These are phyloP conservation scores for Novymonas esmeraldas DNA, from an alignment of 208 protist genomes.

Conservation along the genomic window DNA sequence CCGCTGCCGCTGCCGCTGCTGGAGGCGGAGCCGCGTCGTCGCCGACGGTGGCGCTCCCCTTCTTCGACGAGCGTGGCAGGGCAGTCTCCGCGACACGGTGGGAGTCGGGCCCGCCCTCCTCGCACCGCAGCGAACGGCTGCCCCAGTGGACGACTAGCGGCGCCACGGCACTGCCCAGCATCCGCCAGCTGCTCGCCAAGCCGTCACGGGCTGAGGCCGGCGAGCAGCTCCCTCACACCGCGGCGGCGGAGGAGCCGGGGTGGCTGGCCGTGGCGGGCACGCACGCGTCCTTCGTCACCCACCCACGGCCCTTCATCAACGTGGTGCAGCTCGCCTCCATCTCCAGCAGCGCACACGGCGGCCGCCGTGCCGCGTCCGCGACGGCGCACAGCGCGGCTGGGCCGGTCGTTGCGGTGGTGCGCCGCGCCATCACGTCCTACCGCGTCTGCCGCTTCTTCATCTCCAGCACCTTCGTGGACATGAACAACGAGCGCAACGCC, in stretches of 20 bases:
- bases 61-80: slow-evolving; percentile 25
- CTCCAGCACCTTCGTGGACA: slow-evolving; percentile 96
- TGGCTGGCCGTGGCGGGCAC: slow-evolving; percentile 25
- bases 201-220: slow-evolving; percentile 8
- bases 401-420: slow-evolving; percentile 10
- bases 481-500: slow-evolving; percentile 96
- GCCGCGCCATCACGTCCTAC: slow-evolving; percentile 37
- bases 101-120: slow-evolving; percentile 6
- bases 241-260: slow-evolving; percentile 23
- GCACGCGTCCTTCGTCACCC: slow-evolving; percentile 17
- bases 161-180: slow-evolving; percentile 23
- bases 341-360: background rate
- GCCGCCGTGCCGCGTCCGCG: background rate
- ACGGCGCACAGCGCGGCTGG: too few species aligned
- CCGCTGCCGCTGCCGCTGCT: background rate
- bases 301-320: slow-evolving; percentile 29
- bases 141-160: slow-evolving; percentile 24
- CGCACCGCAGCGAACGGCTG: slow-evolving; percentile 21
- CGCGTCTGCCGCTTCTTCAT: slow-evolving; percentile 93
- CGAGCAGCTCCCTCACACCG: too few species aligned
- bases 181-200: slow-evolving; percentile 28
- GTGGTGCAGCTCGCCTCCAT: slow-evolving; percentile 23
- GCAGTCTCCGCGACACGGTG: slow-evolving; percentile 8
- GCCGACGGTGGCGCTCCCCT: slow-evolving; percentile 21
- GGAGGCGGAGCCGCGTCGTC: too few species aligned